Base-by-base conservation (phyloP, 768 basidiomycete species). In the Filobasidium wieringae region DNA sequence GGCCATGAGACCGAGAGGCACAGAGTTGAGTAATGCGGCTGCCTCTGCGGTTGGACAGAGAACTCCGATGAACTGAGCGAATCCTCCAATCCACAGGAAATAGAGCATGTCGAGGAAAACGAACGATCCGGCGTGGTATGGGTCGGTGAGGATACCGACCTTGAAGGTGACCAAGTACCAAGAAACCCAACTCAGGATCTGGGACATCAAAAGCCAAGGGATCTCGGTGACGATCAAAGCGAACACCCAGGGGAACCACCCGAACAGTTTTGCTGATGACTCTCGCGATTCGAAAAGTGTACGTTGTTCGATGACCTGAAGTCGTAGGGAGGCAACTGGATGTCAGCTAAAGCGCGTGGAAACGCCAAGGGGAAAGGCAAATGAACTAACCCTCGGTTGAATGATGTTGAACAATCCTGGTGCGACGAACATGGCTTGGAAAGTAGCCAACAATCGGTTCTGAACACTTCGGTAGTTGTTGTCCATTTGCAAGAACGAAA, bases 381-480 rank as follows among this genome's bases (percentile, higher is more conserved):
- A 22, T 26, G 9, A 8, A 47, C 43, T 47, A 9, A 47, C 9
- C 9, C 43, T n/a, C 12, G 22, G n/a, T n/a, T n/a, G n/a, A 31
- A 50, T 49, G n/a, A 47, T 45, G 55, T 69, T 69, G 56, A 65
- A 64, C 37, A 66, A 69, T 71, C 87, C 76, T 63, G 84, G 84
- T 64, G 80, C 70, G 65, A 90, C 84, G 74, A 86, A 91, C 72
- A 84, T 72, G 0, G 88, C 88, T 70, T 87, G 83, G 39, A 85
- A 80, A 30, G 41, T 40, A 37, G 49, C 49, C 47, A 58, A 36
- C 33, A 58, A 27, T 39, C 51, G 50, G 36, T 59, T 59, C 43
- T 58, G 40, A 33, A 56, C 24, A 47, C 43, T 33, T 7, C n/a
- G 30, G 43, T 58, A n/a, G 27, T 30, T 31, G 49, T 53, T 60